Base-by-base conservation (phyloP, 2,329 filamentous ascomycete genomes). In the Eutypa lata region DNA sequence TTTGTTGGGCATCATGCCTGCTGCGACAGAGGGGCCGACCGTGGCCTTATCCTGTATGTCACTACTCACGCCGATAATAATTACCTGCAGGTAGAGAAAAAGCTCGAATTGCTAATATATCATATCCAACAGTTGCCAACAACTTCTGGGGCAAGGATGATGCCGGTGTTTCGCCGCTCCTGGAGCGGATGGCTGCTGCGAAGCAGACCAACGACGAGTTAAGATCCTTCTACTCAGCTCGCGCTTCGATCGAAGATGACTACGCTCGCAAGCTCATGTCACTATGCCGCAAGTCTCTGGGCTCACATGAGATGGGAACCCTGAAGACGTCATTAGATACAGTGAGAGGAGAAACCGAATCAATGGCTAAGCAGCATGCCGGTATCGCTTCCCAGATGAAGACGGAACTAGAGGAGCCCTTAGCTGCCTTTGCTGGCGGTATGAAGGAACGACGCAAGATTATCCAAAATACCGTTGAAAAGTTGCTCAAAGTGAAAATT, bases 101-200 rank as follows among this genome's bases (percentile, higher is more conserved):
- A n/a, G 8, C 21, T 45, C 21, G 14, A 45, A n/a, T 50, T 58
- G 57, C 62, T 68, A 60, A 73, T 43, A 37, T 14, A 2, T 13
- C 21, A 5, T 10, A 31, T 33, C 11, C 22, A 46, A 52, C 60
- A 92, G 92, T 99, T 76, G 93, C 94, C 66, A 99, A 99, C 77
- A 99, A 99, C 71, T 99, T 99, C 73, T 99, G 94, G 94, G 94
- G 94, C 59, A 97, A 96, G 79, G 93, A 97, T 71, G 94, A 99
- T 79, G 94, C 93, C 49, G 95, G 94, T 69, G 92, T 99, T 66
- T 81, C 81, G 45, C 95, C 94, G 53, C 83, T 99, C 66, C 81
- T 99, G 28, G 90, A 93, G 71, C 93, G 94, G 67, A 96, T 99
- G 91, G 88, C 91, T 68, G 88, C 87, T 72, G 91, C 94, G 47